Percentiles rank a stretch among this genome's conserved stretches.
Conservation (phyloP, 2,329 filamentous ascomycete genomes). For the Hirsutella thompsonii region DNA sequence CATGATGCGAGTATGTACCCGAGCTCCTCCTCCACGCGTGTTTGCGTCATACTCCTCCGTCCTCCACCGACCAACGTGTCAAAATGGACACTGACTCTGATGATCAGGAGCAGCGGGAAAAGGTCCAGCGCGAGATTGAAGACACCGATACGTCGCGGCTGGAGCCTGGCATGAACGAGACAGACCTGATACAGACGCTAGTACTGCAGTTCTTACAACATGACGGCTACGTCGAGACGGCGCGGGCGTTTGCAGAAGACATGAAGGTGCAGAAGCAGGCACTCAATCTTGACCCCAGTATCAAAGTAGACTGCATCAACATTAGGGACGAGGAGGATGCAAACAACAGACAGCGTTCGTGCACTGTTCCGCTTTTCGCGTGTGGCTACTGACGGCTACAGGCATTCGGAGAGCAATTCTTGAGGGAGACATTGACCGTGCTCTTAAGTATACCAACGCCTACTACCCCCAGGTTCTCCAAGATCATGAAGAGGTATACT, state of each 20-base stretch:
- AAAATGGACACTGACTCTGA: constrained; percentile 5
- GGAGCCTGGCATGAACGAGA: constrained; percentile 55
- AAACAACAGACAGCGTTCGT: constrained; percentile 69
- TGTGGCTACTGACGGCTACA: constrained; percentile 22
- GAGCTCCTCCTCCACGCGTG: background rate
- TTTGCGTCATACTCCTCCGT: background rate
- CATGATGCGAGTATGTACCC: constrained; percentile 55
- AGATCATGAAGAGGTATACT: constrained; percentile 73
- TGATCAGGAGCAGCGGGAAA: constrained; percentile 43
- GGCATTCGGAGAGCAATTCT: constrained; percentile 79
- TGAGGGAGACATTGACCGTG: constrained; percentile 83
- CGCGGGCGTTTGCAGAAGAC: constrained; percentile 75
- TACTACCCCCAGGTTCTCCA: constrained; percentile 73
- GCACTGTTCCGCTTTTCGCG: background rate
- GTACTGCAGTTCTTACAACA: constrained; percentile 81
- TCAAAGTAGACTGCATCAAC: constrained; percentile 45
- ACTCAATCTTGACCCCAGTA: constrained; percentile 43
- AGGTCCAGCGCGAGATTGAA: constrained; percentile 47
- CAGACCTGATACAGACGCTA: constrained; percentile 67
- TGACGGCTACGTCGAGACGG: constrained; percentile 91
- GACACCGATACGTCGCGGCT: constrained; percentile 44
- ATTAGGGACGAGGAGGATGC: constrained; percentile 77
- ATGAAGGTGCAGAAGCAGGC: constrained; percentile 61
- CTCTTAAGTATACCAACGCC: constrained; percentile 65
- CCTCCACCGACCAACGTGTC: constrained; percentile 1